Base-by-base conservation (phyloP, 192 early-diverging fungal species). In the Podila clonocystis region DNA sequence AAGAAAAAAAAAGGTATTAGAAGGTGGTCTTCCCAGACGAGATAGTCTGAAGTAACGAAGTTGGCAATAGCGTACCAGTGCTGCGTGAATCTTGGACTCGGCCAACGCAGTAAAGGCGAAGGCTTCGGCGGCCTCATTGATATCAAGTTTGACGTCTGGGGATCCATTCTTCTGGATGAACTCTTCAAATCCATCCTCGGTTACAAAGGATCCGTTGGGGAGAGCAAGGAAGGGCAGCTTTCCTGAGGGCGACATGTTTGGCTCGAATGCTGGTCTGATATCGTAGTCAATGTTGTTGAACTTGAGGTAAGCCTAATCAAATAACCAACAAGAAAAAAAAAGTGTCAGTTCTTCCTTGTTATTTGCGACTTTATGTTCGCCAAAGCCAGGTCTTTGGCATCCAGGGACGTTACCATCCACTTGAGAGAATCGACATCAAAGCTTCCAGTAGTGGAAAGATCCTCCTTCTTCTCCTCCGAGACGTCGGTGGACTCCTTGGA, bases 361-460 rank as follows among this genome's bases (percentile, higher is more conserved):
- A 19, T n/a, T 9, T 26, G 2, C 22, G 57, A 20, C 64, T 17
- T 28, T 69, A 15, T 9, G 17, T 26, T 38, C 50, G 9, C 24
- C 11, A 13, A 5, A 13, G 4, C 12, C 26, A 0, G 9, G 15
- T 67, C n/a, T 3, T 29, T 50, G 5, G 50, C 45, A 15, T 28
- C 19, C n/a, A 49, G 15, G 30, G 8, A 15, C 19, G 60, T 63
- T 73, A 61, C 77, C 77, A 80, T 80, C 77, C 77, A 80, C 58
- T 80, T 73, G 66, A 80, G 77, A 1, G 77, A 80, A 38, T 80
- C 77, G 5, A 69, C 77, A 45, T 80, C 77, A 58, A 80, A 80
- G 77, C 77, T 80, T 72, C 77, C 77, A 26, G 68, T 19, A 8
- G 31, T 50, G 8, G 31, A 9, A 11, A 5, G 28, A 5, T 38